Evolutionary conservation across 2,329 filamentous ascomycete genomes (phyloP).

Genomic region (Didymella pinodella): DNA sequence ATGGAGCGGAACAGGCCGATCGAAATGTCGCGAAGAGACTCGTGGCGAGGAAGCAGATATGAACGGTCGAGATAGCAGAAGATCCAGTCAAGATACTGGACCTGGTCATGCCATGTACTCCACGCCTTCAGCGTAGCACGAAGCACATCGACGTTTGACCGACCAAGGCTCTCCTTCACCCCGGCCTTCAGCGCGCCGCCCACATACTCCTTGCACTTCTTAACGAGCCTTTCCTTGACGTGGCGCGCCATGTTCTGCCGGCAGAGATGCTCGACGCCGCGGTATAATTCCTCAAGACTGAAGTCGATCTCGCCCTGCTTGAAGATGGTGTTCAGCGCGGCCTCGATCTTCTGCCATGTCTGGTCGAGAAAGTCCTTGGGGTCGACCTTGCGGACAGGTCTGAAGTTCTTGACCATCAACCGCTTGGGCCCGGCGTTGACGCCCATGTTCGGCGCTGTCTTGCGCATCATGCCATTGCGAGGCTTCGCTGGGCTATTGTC

Average conservation of each 20-base stretch:
- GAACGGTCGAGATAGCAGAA: conserved; percentile 95
- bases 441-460: conserved; percentile 71
- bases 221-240: conserved; percentile 71
- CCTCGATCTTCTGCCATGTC: conserved; percentile 76
- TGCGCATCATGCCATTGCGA: conserved; percentile 47
- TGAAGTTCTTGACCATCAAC: conserved; percentile 92
- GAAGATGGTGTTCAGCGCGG: conserved; percentile 78
- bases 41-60: conserved; percentile 78
- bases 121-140: conserved; percentile 69
- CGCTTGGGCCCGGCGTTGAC: conserved; percentile 73
- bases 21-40: conserved; percentile 82
- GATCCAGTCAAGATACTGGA: conserved; percentile 80
- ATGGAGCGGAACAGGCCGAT: conserved; percentile 75
- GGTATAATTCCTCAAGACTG: conserved; percentile 89
- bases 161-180: conserved; percentile 64
- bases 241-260: conserved; percentile 75
- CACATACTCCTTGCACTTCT: conserved; percentile 71
- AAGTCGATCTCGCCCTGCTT: conserved; percentile 63
- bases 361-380: conserved; percentile 80
- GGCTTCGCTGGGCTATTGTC: conserved; percentile 55
- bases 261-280: conserved; percentile 90
- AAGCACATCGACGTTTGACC: conserved; percentile 70
- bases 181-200: conserved; percentile 62
- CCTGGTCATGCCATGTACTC: conserved; percentile 79
- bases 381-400: conserved; percentile 68